A percentile compares a stretch with the other conserved stretches of the same genome.
phyloP scores from a whole-genome alignment of 148 eudicot species.

The Vaccinium darrowii region DNA sequence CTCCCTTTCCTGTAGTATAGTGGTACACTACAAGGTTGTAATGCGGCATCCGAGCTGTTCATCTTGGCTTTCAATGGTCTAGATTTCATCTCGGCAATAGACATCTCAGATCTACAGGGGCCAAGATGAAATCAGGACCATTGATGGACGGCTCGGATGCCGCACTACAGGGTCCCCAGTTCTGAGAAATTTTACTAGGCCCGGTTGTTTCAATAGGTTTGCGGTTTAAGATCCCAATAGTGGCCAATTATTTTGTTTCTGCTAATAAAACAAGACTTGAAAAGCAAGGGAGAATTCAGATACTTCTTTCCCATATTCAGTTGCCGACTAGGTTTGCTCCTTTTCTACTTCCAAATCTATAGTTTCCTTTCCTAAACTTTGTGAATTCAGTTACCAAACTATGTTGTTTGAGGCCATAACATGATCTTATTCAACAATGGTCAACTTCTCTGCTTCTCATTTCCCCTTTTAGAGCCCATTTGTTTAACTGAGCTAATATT shows the following conservation, averaged over 20 bases:
- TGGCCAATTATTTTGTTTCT: background rate
- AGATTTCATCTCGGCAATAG: too few relatives aligned
- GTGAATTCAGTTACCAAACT: conserved; percentile 4
- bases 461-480: background rate
- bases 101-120: too few relatives aligned
- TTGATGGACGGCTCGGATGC: too few relatives aligned
- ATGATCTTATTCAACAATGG: background rate
- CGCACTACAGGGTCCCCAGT: background rate
- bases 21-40: too few relatives aligned
- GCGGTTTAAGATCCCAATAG: background rate
- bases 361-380: background rate
- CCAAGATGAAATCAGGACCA: too few relatives aligned
- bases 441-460: background rate
- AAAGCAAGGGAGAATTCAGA: background rate
- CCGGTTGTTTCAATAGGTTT: background rate
- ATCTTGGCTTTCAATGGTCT: too few relatives aligned
- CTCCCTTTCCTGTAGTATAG: too few relatives aligned
- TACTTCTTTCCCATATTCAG: background rate
- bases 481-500: background rate
- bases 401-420: background rate
- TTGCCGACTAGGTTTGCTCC: background rate
- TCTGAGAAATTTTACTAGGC: background rate
- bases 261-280: background rate
- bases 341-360: background rate
- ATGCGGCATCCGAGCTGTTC: too few relatives aligned